These are phyloP conservation scores for Ogataea allantospora DNA, from an alignment of 805 yeast genomes.

Conservation along the genomic window DNA sequence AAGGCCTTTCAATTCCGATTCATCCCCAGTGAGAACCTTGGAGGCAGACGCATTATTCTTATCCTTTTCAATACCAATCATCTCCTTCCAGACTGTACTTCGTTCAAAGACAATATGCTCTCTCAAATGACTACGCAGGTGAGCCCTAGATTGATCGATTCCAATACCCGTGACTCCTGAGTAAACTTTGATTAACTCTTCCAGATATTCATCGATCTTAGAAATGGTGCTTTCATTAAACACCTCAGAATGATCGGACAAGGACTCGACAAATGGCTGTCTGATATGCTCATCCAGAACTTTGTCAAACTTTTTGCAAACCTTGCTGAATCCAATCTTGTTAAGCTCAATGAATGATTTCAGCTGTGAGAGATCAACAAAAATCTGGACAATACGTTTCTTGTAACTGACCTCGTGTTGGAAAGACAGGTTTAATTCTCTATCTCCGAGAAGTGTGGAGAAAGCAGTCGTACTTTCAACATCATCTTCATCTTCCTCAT, in stretches of 20 bases:
- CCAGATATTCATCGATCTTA: conserved; percentile 31
- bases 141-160: conserved; percentile 19
- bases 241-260: conserved; percentile 33
- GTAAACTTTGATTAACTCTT: conserved; percentile 31
- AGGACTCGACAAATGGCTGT: conserved; percentile 37
- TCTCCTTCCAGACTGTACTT: conserved; percentile 55
- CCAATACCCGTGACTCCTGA: conserved; percentile 26
- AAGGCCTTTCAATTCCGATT: conserved; percentile 30
- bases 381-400: conserved; percentile 44
- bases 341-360: conserved; percentile 51
- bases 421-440: conserved; percentile 46
- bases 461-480: conserved; percentile 35
- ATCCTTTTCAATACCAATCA: conserved; percentile 46
- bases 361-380: conserved; percentile 46
- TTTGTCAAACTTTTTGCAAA: conserved; percentile 53
- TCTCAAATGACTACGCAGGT: conserved; percentile 51
- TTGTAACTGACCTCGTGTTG: conserved; percentile 50
- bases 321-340: conserved; percentile 52
- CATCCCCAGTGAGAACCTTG: conserved; percentile 37
- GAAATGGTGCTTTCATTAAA: conserved; percentile 33
- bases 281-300: conserved; percentile 44
- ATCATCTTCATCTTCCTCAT: conserved; percentile 39
- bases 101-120: conserved; percentile 58
- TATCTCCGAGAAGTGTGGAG: conserved; percentile 49
- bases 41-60: conserved; percentile 31